Percentiles rank a stretch among this genome's conserved stretches.
These are phyloP conservation scores for Neophaeococcomyces mojaviensis DNA, from an alignment of 2,329 filamentous ascomycete genomes.

Conservation along the genomic window DNA sequence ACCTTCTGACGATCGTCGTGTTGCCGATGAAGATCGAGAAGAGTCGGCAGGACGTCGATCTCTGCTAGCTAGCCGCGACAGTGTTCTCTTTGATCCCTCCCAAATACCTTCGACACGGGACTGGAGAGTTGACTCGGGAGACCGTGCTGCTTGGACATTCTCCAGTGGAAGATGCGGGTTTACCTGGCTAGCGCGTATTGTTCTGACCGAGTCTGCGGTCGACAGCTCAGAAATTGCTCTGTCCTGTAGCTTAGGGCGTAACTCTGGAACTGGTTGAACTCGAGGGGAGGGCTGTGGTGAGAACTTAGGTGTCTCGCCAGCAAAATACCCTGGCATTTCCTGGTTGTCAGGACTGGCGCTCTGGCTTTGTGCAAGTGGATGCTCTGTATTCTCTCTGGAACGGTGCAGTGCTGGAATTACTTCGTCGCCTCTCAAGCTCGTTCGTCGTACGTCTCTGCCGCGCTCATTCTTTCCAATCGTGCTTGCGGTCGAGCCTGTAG, in stretches of 20 bases:
- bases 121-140: slow-evolving; percentile 14
- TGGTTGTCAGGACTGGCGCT: slow-evolving; percentile 58
- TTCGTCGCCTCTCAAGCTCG: slow-evolving; percentile 54
- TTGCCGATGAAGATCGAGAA: slow-evolving; percentile 28
- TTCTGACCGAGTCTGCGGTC: slow-evolving; percentile 40
- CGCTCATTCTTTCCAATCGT: slow-evolving; percentile 47
- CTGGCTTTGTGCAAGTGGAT: slow-evolving; percentile 68
- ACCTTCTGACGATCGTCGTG: slow-evolving; percentile 20
- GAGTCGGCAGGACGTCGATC: slow-evolving; percentile 27
- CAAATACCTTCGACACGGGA: slow-evolving; percentile 19
- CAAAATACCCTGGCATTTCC: slow-evolving; percentile 32
- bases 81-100: slow-evolving; percentile 17
- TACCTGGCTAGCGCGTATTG: slow-evolving; percentile 31
- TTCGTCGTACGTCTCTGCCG: slow-evolving; percentile 33
- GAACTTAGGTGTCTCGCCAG: slow-evolving; percentile 14
- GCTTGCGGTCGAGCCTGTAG: slow-evolving; percentile 48
- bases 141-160: slow-evolving; percentile 9
- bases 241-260: slow-evolving; percentile 32
- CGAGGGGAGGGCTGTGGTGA: slow-evolving; percentile 1
- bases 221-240: slow-evolving; percentile 37
- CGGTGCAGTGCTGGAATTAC: slow-evolving; percentile 45
- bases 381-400: slow-evolving; percentile 50
- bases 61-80: slow-evolving; percentile 22
- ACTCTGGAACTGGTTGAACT: slow-evolving; percentile 14
- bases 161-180: slow-evolving; percentile 15